Conservation (phyloP, 1,284 basidiomycete genomes). For the Heterobasidion irregulare region DNA sequence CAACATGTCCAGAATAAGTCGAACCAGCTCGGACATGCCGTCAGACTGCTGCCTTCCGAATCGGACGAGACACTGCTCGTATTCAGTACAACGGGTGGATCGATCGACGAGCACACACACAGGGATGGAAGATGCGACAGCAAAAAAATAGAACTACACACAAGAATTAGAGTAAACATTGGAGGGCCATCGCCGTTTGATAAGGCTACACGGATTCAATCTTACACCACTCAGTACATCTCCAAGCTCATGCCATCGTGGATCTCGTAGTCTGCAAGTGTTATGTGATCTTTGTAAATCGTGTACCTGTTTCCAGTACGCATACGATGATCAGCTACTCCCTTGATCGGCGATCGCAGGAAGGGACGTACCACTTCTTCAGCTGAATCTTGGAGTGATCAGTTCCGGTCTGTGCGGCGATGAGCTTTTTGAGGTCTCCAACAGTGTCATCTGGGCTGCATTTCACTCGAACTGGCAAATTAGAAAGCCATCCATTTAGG, state of each 20-base stretch:
- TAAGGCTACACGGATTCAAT: background rate
- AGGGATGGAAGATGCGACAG: no score
- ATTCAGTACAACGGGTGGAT: no score
- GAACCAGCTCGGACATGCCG: no score
- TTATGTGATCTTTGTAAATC: constrained; percentile 92
- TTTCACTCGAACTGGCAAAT: constrained; percentile 77
- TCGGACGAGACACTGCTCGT: no score
- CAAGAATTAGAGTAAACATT: no score
- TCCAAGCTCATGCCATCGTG: constrained; percentile 91
- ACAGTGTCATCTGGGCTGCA: constrained; percentile 94
- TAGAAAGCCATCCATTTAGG: background rate
- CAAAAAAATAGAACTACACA: no score
- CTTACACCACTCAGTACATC: constrained; percentile 62
- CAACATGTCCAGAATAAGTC: no score
- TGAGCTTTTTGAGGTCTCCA: constrained; percentile 93
- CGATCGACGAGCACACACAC: no score
- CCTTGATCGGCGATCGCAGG: background rate
- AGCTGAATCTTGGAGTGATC: constrained; percentile 80
- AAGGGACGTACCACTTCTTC: constrained; percentile 82
- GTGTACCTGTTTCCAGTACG: constrained; percentile 58
- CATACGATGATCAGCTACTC: background rate
- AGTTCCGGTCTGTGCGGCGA: constrained; percentile 94
- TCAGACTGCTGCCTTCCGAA: no score
- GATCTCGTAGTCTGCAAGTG: constrained; percentile 91
- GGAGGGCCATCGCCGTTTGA: no score